Evolutionary conservation across 192 early-diverging fungal species (phyloP).

Genomic region (Coemansia sp.): DNA sequence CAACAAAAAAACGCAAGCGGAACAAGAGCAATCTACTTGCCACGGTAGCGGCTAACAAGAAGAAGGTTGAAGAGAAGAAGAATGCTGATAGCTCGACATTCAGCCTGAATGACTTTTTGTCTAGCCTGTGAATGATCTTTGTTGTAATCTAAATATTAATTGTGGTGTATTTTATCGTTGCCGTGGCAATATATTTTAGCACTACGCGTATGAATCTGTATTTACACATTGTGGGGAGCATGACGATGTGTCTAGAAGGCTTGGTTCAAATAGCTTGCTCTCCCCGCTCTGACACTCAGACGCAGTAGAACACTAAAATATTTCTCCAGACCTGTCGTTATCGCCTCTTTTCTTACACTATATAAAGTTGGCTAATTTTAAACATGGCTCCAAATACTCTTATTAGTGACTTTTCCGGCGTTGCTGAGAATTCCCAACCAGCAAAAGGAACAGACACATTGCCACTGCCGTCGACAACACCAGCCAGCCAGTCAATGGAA

Average conservation of each 20-base stretch:
- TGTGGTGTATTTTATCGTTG: neutral
- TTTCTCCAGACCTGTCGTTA: neutral
- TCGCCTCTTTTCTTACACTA: neutral
- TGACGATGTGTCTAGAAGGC: neutral
- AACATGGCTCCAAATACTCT: slow-evolving; percentile 1
- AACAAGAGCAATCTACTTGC: slow-evolving; percentile 49
- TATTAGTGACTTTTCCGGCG: neutral
- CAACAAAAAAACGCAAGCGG: slow-evolving; percentile 41
- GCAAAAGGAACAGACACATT: slow-evolving; percentile 20
- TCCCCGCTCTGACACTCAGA: neutral
- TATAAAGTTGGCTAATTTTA: neutral
- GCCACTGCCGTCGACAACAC: slow-evolving; percentile 34
- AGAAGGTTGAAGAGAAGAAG: slow-evolving; percentile 33
- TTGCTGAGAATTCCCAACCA: neutral
- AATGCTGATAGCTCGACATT: slow-evolving; percentile 15
- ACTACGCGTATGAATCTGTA: neutral
- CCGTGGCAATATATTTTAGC: neutral
- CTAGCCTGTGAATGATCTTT: slow-evolving; percentile 14
- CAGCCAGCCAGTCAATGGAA: slow-evolving; percentile 5
- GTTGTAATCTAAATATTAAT: neutral
- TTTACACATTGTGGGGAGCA: neutral
- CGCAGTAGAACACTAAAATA: neutral
- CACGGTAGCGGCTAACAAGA: slow-evolving; percentile 43
- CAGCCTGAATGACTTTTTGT: slow-evolving; percentile 38
- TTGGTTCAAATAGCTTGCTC: neutral